Evolutionary conservation across 2,329 filamentous ascomycete species (phyloP).

Genomic region (Scytalidium lignicola): DNA sequence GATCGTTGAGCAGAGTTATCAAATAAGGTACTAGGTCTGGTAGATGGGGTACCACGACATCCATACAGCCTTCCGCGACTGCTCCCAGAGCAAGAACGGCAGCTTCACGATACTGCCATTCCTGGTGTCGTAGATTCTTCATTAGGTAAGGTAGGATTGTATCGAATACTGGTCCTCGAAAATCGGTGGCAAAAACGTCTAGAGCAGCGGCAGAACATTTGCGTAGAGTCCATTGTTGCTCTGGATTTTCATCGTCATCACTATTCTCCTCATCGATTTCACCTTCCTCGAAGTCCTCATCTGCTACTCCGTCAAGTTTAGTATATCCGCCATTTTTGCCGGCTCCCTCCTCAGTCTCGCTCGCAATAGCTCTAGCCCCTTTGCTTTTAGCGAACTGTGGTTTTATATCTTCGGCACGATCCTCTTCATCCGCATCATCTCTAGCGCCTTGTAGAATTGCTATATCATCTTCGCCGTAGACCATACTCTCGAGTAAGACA

Average conservation of each 20-base stretch:
- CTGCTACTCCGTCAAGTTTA: conserved; percentile 43
- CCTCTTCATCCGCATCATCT: conserved; percentile 87
- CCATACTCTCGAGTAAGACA: conserved; percentile 88
- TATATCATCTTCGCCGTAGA: conserved; percentile 93
- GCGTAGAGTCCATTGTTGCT: conserved; percentile 89
- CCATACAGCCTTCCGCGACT: conserved; percentile 90
- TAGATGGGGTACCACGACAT: conserved; percentile 82
- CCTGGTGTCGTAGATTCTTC: conserved; percentile 77
- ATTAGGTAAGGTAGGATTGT: conserved; percentile 90
- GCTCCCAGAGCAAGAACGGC: conserved; percentile 91
- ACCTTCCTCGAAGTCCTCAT: conserved; percentile 78
- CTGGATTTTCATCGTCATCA: conserved; percentile 75
- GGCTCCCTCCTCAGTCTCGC: conserved; percentile 43
- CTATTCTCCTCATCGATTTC: conserved; percentile 64
- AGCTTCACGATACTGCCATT: conserved; percentile 91
- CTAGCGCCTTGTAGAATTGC: conserved; percentile 76
- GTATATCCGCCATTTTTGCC: conserved; percentile 52
- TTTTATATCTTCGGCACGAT: conserved; percentile 85
- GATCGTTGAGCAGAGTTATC: conserved; percentile 76
- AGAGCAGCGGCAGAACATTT: conserved; percentile 96
- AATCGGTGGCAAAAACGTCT: conserved; percentile 89
- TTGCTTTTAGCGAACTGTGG: conserved; percentile 80
- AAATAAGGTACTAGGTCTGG: conserved; percentile 88
- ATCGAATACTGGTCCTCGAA: conserved; percentile 81
- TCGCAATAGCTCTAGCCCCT: conserved; percentile 33